phyloP scores from a whole-genome alignment of 2,329 filamentous ascomycete species.

The Diaporthe ampelina region DNA sequence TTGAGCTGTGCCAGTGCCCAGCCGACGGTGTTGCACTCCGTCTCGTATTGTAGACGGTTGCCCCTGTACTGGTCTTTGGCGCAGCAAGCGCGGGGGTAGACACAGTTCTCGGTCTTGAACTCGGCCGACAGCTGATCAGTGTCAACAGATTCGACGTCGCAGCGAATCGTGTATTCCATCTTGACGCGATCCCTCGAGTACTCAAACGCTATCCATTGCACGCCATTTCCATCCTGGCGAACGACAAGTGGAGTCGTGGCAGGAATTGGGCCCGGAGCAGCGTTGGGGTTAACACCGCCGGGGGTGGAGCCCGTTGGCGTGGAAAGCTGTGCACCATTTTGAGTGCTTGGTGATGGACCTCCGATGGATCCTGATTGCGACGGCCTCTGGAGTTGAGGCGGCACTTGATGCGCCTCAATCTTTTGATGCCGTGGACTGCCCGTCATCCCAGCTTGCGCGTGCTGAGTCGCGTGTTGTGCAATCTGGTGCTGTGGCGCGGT shows the following conservation, averaged over 20 bases:
- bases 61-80: slow-evolving; percentile 96
- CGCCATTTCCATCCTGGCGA: slow-evolving; percentile 93
- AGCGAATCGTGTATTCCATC: slow-evolving; percentile 99
- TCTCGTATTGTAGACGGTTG: slow-evolving; percentile 96
- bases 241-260: slow-evolving; percentile 96
- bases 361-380: slow-evolving; percentile 64
- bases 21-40: slow-evolving; percentile 99
- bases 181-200: slow-evolving; percentile 97
- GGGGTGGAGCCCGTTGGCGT: slow-evolving; percentile 60
- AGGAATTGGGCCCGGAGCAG: slow-evolving; percentile 94
- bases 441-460: slow-evolving; percentile 68
- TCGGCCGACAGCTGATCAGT: slow-evolving; percentile 87
- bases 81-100: slow-evolving; percentile 95
- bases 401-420: slow-evolving; percentile 71
- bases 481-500: slow-evolving; percentile 69
- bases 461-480: slow-evolving; percentile 70
- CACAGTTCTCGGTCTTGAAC: slow-evolving; percentile 98
- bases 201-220: slow-evolving; percentile 99
- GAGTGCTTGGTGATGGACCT: slow-evolving; percentile 41
- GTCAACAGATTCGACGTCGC: slow-evolving; percentile 96
- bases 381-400: slow-evolving; percentile 72
- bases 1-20: slow-evolving; percentile 97
- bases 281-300: slow-evolving; percentile 85
- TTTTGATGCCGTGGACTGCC: slow-evolving; percentile 73
- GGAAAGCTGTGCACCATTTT: slow-evolving; percentile 47